These are phyloP conservation scores for Microbotryum intermedium DNA, from an alignment of 1,284 basidiomycete genomes.

Conservation along the genomic window DNA sequence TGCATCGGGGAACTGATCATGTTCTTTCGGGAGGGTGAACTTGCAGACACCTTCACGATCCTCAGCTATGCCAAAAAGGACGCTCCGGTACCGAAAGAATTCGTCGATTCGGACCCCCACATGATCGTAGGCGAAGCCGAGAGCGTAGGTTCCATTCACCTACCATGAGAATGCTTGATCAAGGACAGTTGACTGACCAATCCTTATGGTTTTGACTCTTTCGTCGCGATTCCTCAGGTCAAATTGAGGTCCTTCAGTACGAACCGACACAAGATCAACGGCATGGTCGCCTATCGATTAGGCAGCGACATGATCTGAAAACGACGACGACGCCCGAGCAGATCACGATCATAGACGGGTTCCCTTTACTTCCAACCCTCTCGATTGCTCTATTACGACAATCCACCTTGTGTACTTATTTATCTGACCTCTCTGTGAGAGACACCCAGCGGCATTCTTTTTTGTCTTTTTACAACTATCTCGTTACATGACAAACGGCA, in stretches of 20 bases:
- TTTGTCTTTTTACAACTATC: background rate
- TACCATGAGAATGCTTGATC: background rate
- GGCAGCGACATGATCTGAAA: slow-evolving; percentile 34
- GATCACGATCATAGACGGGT: background rate
- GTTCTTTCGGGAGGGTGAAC: background rate
- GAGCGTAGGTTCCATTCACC: slow-evolving; percentile 55
- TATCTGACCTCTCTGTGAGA: background rate
- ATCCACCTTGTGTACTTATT: background rate
- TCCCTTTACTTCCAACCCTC: background rate
- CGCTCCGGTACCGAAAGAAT: slow-evolving; percentile 78
- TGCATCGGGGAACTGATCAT: background rate
- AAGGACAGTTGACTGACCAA: slow-evolving; percentile 9
- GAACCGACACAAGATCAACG: slow-evolving; percentile 41
- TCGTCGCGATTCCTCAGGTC: slow-evolving; percentile 38
- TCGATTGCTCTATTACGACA: background rate
- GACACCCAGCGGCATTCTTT: background rate
- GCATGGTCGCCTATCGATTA: slow-evolving; percentile 41
- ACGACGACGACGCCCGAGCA: background rate
- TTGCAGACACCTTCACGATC: slow-evolving; percentile 66
- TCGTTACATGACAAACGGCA: background rate
- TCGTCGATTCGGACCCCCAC: slow-evolving; percentile 90
- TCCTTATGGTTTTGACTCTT: background rate
- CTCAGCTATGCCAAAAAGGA: slow-evolving; percentile 79
- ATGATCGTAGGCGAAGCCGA: slow-evolving; percentile 94
- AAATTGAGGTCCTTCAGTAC: slow-evolving; percentile 42